Evolutionary conservation across 2,329 filamentous ascomycete genomes (phyloP).

Genomic region (Penicillium sp.): DNA sequence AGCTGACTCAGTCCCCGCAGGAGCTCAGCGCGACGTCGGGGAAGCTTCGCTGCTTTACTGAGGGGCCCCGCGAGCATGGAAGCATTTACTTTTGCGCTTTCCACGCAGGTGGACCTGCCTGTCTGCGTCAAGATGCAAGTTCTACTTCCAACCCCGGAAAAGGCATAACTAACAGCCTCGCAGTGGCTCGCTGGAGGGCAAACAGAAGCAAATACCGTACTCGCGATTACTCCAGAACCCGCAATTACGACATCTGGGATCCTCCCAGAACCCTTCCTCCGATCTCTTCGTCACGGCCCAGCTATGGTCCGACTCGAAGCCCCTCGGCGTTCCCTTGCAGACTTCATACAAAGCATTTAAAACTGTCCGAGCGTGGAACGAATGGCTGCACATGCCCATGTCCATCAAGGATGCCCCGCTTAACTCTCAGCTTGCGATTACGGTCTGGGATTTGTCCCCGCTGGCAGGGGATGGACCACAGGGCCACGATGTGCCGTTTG

Average conservation of each 20-base stretch:
- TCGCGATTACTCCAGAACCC: slow-evolving; percentile 76
- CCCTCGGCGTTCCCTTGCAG: slow-evolving; percentile 84
- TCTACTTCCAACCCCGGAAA: too few relatives aligned
- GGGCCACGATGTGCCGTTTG: slow-evolving; percentile 83
- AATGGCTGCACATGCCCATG: slow-evolving; percentile 89
- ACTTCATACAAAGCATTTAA: slow-evolving; percentile 92
- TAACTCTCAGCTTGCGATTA: slow-evolving; percentile 83
- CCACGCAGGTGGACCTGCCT: slow-evolving; percentile 75
- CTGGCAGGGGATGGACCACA: slow-evolving; percentile 67
- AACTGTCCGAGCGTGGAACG: slow-evolving; percentile 74
- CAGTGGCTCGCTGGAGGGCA: slow-evolving; percentile 74
- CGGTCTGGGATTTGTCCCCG: slow-evolving; percentile 90
- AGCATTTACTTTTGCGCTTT: slow-evolving; percentile 91
- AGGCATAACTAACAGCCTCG: slow-evolving; percentile 9
- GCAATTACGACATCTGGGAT: slow-evolving; percentile 81
- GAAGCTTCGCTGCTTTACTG: slow-evolving; percentile 3
- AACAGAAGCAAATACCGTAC: slow-evolving; percentile 69
- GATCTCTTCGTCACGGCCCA: slow-evolving; percentile 93
- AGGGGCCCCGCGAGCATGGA: slow-evolving; percentile 62
- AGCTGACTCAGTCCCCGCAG: slow-evolving; percentile 16
- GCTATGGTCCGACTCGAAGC: slow-evolving; percentile 94
- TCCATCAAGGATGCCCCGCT: slow-evolving; percentile 77
- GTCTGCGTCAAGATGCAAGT: slow-evolving; percentile 63
- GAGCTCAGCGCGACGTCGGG: slow-evolving; percentile 2
- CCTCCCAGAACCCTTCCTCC: slow-evolving; percentile 76